Evolutionary conservation across 2,329 filamentous ascomycete genomes (phyloP), one percentile per base, ranked within the genome.

Genomic region (Fusarium sp.): DNA sequence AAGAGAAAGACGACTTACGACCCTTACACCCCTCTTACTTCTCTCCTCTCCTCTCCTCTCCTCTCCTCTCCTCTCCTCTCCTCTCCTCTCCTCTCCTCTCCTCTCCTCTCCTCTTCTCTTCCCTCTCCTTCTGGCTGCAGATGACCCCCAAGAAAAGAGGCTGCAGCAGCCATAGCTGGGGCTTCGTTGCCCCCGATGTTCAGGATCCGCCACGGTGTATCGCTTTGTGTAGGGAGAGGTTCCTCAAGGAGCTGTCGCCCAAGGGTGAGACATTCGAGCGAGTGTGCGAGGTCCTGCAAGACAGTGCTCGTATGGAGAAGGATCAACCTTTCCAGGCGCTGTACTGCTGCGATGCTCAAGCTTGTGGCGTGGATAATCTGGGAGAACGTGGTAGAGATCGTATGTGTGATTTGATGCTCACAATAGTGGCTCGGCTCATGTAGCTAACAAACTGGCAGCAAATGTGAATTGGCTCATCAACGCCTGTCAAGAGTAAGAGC

Each of bases 381-480:
- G 64, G 61, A 14, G 60, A 65, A 27, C 50, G 58, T 48, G 76
- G 74, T n/a, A 79, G 82, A 73, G 83, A 85, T 71, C 84, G 85
- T 79, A 75, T 47, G 77, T 75, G 56, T 56, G 37, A 33, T 40
- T 13, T 56, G 33, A 33, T 40, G 10, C 25, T 54, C 5, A 17
- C 14, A n/a, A 35, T 15, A 15, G 30, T 49, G 27, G 37, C 23
- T 23, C 6, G 23, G 7, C 23, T 23, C 23, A 23, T 23, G 23
- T 3, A 23, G 39, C 59, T 75, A 44, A 75, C 63, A 23, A 8
- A 35, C 19, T 14, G 11, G 20, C 52, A 87, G 85, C 84, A 47
- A 85, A 80, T 68, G 81, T 86, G 52, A 82, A 85, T 67, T 77
- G 78, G 71, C 77, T 87, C 58, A 84, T 86, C 75, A 84, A 82